Percentiles rank a stretch among this genome's conserved stretches.
phyloP scores from a whole-genome alignment of 2,329 filamentous ascomycete species.

The Colletotrichum camelliae region DNA sequence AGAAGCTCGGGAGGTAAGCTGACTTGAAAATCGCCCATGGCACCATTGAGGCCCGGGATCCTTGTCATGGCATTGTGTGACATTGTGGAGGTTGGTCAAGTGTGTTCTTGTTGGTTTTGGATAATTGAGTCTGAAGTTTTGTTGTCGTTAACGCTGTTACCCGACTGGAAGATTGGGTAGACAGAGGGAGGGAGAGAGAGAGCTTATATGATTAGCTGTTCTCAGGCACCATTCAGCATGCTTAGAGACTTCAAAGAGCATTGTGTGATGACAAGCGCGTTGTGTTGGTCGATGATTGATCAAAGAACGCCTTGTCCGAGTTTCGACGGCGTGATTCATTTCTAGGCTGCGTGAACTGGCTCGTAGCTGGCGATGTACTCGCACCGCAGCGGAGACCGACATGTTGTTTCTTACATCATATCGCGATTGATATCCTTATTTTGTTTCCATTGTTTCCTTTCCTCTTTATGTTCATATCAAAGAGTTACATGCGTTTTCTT shows the following conservation, averaged over 20 bases:
- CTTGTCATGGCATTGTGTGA: neutral
- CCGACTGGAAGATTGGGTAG: neutral
- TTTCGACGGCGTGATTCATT: conserved; percentile 15
- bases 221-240: neutral
- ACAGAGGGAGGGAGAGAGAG: neutral
- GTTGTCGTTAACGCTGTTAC: neutral
- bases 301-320: neutral
- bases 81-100: neutral
- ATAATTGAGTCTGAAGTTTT: neutral
- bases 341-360: conserved; percentile 19
- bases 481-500: conserved; percentile 24
- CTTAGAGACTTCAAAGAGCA: neutral
- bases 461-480: neutral
- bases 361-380: neutral
- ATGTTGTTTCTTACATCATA: conserved; percentile 8
- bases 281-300: neutral
- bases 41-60: neutral
- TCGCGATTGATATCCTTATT: neutral
- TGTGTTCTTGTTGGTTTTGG: neutral
- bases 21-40: neutral
- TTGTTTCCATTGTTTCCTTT: neutral
- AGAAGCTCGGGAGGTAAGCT: neutral
- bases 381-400: conserved; percentile 9
- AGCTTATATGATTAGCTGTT: neutral
- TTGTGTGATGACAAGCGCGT: neutral